These are phyloP conservation scores for Silene coronaria DNA, from an alignment of 179 eudicot genomes.

Conservation along the genomic window DNA sequence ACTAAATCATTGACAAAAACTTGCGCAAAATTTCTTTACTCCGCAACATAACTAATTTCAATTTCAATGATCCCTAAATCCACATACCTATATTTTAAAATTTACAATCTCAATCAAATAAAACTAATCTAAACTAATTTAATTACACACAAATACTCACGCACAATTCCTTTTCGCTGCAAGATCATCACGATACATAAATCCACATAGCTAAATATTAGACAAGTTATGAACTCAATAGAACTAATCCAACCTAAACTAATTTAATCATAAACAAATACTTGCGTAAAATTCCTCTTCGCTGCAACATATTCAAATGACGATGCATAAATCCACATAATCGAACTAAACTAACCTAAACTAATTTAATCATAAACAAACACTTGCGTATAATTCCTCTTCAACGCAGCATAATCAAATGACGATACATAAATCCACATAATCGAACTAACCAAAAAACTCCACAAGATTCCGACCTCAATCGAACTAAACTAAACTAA, in stretches of 20 bases:
- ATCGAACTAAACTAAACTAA: not conserved
- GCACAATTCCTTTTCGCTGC: too few relatives aligned
- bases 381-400: not conserved
- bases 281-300: not conserved
- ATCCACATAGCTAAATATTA: not conserved
- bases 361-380: not conserved
- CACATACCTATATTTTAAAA: not conserved
- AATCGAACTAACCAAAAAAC: too few relatives aligned
- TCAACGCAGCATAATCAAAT: not conserved
- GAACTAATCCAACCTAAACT: not conserved
- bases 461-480: too few relatives aligned
- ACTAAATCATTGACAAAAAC: not conserved
- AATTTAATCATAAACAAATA: not conserved
- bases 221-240: not conserved
- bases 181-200: not conserved
- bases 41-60: not conserved
- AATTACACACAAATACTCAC: too few relatives aligned
- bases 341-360: not conserved
- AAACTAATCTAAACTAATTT: not conserved
- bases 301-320: not conserved
- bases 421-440: too few relatives aligned
- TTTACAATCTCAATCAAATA: not conserved
- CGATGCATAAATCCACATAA: not conserved
- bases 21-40: not conserved
- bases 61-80: not conserved